Percentiles rank a stretch among this genome's conserved stretches.
phyloP scores from a whole-genome alignment of 1,139 yeast genomes.

The Meyerozyma athensensis region DNA sequence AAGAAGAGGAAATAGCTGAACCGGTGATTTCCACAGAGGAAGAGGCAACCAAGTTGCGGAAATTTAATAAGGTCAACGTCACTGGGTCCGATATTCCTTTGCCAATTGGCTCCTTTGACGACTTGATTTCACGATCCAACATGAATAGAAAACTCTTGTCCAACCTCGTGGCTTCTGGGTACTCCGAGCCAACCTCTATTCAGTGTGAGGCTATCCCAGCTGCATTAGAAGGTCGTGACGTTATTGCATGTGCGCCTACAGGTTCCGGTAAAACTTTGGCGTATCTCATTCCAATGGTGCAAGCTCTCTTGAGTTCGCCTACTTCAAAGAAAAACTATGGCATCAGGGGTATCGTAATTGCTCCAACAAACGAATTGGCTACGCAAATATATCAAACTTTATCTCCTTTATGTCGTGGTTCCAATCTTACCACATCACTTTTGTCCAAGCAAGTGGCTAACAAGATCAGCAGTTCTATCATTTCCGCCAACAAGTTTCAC shows the following conservation, averaged over 20 bases:
- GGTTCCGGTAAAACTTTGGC: conserved; percentile 94
- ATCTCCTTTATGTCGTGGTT: conserved; percentile 48
- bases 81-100: conserved; percentile 77
- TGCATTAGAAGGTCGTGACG: conserved; percentile 58
- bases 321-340: conserved; percentile 35
- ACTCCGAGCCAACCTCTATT: conserved; percentile 84
- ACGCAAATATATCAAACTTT: conserved; percentile 76
- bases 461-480: conserved; percentile 56
- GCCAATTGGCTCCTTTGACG: conserved; percentile 87
- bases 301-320: conserved; percentile 34
- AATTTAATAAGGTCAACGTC: conserved; percentile 55
- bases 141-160: conserved; percentile 58
- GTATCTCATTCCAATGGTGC: conserved; percentile 77
- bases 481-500: conserved; percentile 64
- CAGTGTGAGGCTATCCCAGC: conserved; percentile 84
- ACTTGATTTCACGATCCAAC: conserved; percentile 62
- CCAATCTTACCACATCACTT: conserved; percentile 59
- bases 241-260: conserved; percentile 89
- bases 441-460: conserved; percentile 73
- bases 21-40: conserved; percentile 46
- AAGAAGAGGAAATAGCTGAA: conserved; percentile 27
- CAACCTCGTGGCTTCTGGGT: conserved; percentile 65
- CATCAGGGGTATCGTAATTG: conserved; percentile 70
- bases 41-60: conserved; percentile 57
- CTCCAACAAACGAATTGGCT: conserved; percentile 90